Base-by-base conservation (phyloP, 2,329 filamentous ascomycete genomes). In the Neofusicoccum sp. region DNA sequence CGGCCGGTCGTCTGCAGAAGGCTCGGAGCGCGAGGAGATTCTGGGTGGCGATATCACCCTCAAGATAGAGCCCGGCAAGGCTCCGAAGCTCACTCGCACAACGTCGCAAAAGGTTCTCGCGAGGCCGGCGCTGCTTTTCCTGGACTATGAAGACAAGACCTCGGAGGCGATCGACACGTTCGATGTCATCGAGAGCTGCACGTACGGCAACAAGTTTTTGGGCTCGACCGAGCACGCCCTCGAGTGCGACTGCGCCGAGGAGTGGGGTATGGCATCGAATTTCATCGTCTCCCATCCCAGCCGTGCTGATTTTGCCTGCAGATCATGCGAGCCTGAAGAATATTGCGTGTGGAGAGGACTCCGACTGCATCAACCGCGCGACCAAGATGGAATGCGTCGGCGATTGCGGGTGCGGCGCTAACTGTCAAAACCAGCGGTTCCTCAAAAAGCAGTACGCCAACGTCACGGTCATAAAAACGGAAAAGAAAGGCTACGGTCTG, bases 361-460 rank as follows among this genome's bases (percentile, higher is more conserved):
- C 93, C 14, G 93, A 98, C 75, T 99, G 95, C 77, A 99, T 99
- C 81, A 99, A 99, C 76, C 90, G 95, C 70, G 90, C 91, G 61
- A 98, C 93, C 62, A 98, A 97, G 76, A 96, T 98, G 86, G 95
- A 99, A 78, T 99, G 95, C 73, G 84, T 90, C 36, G 86, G 86
- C 63, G 89, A 93, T 67, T 95, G 93, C 76, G 90, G 91, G 71
- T 99, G 95, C 75, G 93, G 93, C 59, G 80, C 86, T 38, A 86
- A 86, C 51, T 99, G 95, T 75, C 90, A 96, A 74, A 99, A 99
- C 72, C 92, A 96, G 75, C 89, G 95, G 63, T 98, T 99, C 70
- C 91, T 96, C 75, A 89, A 86, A 67, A 93, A 89, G 75, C 86
- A 96, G 69, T 98, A 95, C 71, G 93, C 93, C 70, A 79, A 90